These are phyloP conservation scores for Astrothelium subdiscretum DNA, from an alignment of 495 filamentous ascomycete species.

Conservation along the genomic window DNA sequence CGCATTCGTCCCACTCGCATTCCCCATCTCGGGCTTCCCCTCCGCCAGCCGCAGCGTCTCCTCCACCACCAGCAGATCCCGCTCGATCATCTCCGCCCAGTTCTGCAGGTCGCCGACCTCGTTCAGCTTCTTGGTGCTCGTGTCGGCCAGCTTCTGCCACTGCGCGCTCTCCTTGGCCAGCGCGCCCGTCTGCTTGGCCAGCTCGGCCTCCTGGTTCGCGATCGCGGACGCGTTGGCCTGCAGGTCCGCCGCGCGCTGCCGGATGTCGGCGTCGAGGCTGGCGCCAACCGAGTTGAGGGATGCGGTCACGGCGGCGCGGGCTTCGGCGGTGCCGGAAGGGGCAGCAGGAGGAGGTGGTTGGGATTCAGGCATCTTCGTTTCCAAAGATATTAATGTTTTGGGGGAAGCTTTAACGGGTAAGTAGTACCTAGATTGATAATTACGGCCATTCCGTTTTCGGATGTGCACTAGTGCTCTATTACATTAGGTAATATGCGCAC, in stretches of 20 bases:
- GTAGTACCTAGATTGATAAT: too few species aligned
- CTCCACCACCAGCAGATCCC: constrained; percentile 78
- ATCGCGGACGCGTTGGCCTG: constrained; percentile 62
- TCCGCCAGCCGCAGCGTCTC: constrained; percentile 66
- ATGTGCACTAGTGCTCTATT: too few species aligned
- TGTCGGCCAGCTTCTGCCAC: constrained; percentile 55
- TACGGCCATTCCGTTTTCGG: too few species aligned
- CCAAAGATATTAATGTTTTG: too few species aligned
- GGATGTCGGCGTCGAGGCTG: constrained; percentile 52
- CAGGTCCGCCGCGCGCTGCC: constrained; percentile 60
- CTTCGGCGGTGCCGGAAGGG: constrained; percentile 40
- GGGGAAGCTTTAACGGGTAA: too few species aligned
- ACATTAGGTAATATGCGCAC: too few species aligned
- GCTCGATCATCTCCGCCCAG: constrained; percentile 92
- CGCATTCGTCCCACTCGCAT: constrained; percentile 17
- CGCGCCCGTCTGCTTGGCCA: constrained; percentile 51
- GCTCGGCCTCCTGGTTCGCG: constrained; percentile 56
- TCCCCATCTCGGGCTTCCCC: constrained; percentile 24
- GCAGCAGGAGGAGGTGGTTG: neutral
- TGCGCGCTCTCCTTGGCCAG: constrained; percentile 61
- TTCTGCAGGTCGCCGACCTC: constrained; percentile 95
- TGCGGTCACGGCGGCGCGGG: constrained; percentile 64
- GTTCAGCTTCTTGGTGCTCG: constrained; percentile 63
- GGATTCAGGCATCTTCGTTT: too few species aligned
- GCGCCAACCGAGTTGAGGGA: constrained; percentile 61